These are phyloP conservation scores for Thalassiosira pacifica DNA, from an alignment of 352 stramenopile genomes.

Conservation along the genomic window DNA sequence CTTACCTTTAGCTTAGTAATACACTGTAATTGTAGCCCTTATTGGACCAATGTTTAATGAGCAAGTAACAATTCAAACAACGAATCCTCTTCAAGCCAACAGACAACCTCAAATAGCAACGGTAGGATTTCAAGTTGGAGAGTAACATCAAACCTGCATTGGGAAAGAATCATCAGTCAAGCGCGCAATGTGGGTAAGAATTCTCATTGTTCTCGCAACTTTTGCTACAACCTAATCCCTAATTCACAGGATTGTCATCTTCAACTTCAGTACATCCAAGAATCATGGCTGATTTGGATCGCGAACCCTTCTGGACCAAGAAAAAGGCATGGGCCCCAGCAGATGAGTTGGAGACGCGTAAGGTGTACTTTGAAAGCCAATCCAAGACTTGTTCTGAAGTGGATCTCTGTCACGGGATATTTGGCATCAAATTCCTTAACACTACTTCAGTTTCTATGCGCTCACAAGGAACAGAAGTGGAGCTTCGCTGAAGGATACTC, in stretches of 20 bases:
- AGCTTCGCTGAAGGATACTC: neutral
- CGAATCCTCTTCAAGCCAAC: no score
- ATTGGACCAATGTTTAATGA: no score
- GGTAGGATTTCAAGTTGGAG: no score
- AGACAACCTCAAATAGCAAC: no score
- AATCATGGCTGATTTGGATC: neutral
- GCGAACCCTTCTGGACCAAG: neutral
- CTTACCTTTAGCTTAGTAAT: no score
- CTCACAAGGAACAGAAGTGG: neutral
- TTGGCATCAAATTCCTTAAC: neutral
- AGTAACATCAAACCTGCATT: no score
- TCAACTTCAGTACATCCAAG: neutral
- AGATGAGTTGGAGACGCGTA: neutral
- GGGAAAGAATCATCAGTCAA: neutral
- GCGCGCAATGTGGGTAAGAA: neutral
- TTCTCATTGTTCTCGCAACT: neutral
- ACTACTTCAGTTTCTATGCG: neutral
- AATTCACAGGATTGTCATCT: neutral
- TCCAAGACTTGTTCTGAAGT: neutral
- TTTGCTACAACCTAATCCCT: neutral
- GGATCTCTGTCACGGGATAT: neutral
- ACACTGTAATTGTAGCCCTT: no score
- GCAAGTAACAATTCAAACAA: no score
- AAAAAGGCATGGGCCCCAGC: neutral
- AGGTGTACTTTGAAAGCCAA: neutral